These are phyloP conservation scores for Arthromyces matolae DNA, from an alignment of 768 basidiomycete genomes.

Conservation along the genomic window DNA sequence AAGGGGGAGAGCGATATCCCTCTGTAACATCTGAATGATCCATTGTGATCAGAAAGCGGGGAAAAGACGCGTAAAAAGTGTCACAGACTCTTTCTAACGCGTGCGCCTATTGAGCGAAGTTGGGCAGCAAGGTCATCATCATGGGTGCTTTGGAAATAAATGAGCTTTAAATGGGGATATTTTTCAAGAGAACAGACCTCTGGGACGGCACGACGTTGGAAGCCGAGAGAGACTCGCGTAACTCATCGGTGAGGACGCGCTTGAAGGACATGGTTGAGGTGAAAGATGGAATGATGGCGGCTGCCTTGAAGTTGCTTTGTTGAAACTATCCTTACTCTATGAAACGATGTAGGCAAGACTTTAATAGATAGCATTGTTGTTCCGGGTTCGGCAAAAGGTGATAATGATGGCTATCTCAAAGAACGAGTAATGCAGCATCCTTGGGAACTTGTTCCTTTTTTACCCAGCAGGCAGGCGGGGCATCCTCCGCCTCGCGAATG, in stretches of 20 bases:
- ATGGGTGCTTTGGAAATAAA: conserved; percentile 30
- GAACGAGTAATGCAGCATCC: conserved; percentile 5
- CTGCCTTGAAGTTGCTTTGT: too few relatives aligned
- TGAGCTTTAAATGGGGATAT: too few relatives aligned
- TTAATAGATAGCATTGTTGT: too few relatives aligned
- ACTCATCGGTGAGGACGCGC: conserved; percentile 26
- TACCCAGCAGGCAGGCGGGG: conserved; percentile 17
- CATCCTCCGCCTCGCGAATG: conserved; percentile 25
- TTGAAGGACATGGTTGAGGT: conserved; percentile 19
- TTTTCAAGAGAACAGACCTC: conserved; percentile 18
- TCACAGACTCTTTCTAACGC: conserved; percentile 57
- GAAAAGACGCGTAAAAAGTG: not conserved
- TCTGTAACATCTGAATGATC: conserved; percentile 51
- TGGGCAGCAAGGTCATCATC: conserved; percentile 48
- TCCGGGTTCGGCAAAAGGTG: conserved; percentile 17
- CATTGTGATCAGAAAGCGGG: conserved; percentile 22
- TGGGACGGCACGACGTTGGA: conserved; percentile 8
- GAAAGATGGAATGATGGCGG: conserved; percentile 3
- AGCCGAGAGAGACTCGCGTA: conserved; percentile 16
- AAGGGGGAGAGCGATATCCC: conserved; percentile 45
- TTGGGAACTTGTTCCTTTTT: conserved; percentile 9
- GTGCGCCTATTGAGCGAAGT: conserved; percentile 54
- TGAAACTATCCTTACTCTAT: not conserved
- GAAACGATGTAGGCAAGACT: not conserved
- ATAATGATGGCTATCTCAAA: conserved; percentile 12